Evolutionary conservation across 495 filamentous ascomycete species (phyloP).

Genomic region (Penicillium riverlandense): DNA sequence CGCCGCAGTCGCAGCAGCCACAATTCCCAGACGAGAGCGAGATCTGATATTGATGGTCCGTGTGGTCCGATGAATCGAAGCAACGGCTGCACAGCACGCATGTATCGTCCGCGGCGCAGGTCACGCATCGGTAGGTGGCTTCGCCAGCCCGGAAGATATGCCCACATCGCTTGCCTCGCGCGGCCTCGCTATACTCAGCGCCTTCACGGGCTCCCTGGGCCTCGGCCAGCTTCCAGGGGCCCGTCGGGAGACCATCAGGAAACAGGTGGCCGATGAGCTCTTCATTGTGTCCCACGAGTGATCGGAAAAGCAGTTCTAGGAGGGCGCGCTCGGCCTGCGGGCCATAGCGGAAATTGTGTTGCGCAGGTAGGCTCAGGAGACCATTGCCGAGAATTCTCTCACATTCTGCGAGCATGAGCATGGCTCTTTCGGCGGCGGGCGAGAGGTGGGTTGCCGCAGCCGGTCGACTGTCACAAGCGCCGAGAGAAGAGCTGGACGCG

Average conservation of each 20-base stretch:
- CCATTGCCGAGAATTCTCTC: conserved; percentile 71
- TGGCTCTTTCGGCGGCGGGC: conserved; percentile 11
- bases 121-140: conserved; percentile 88
- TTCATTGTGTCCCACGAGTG: conserved; percentile 63
- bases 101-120: conserved; percentile 82
- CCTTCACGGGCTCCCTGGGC: conserved; percentile 91
- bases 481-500: background rate
- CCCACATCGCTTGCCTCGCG: conserved; percentile 90
- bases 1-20: conserved; percentile 96
- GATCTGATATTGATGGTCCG: conserved; percentile 84
- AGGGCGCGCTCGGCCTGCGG: conserved; percentile 61
- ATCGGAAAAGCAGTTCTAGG: conserved; percentile 74
- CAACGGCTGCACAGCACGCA: conserved; percentile 84
- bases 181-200: conserved; percentile 88
- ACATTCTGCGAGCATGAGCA: conserved; percentile 56
- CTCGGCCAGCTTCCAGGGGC: conserved; percentile 67
- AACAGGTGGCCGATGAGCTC: conserved; percentile 74
- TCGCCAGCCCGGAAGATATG: conserved; percentile 94
- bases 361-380: conserved; percentile 63
- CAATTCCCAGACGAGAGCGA: conserved; percentile 80
- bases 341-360: conserved; percentile 65
- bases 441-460: conserved; percentile 1
- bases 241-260: conserved; percentile 57
- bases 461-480: conserved; percentile 11
- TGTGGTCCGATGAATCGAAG: conserved; percentile 92